Base-by-base conservation (phyloP, 2,329 filamentous ascomycete species). In the Fonsecaea pugnacius region DNA sequence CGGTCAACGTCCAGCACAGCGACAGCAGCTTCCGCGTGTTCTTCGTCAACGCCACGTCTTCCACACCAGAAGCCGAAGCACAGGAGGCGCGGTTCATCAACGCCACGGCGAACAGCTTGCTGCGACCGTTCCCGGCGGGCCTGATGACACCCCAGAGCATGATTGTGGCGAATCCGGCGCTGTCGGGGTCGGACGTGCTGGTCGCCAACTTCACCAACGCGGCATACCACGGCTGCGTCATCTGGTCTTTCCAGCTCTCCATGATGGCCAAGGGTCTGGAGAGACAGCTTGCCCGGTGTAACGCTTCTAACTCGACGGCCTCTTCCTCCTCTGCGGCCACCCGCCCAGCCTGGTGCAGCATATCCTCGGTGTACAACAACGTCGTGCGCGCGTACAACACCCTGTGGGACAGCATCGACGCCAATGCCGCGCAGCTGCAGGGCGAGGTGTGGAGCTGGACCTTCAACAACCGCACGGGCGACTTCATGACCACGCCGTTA, bases 21-120 rank as follows among this genome's bases (percentile, higher is more conserved):
- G 87, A 89, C 66, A 84, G 86, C 64, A 86, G 83, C 58, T 89
- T 88, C 77, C 84, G 85, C 1, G 83, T 84, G 62, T 88, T 88
- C 73, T 75, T 89, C 1, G 78, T 89, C 38, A 87, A 88, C 70
- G 80, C 82, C 0, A 87, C 85, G 1, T 50, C 62, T 6, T 67
- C 65, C 18, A 67, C 61, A 1, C 58, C 58, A n/a, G 67, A 58
- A 35, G 80, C 87, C 53, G 78, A 87, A 54, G 69, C 74, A 0
- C 85, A 89, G 67, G 78, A 88, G 0, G 86, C 83, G 0, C 66
- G 76, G 0, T 87, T 87, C 70, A 70, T 89, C 10, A 84, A 84
- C 51, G 79, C 85, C 40, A 83, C 83, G 0, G 84, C 86, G 0
- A 83, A 84, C 40, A 82, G 86, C 38, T 83, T 89, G 63, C 76